A percentile compares a stretch with the other conserved stretches of the same genome.
Evolutionary conservation across 768 basidiomycete species (phyloP).

Genomic region (Trametes maxima): DNA sequence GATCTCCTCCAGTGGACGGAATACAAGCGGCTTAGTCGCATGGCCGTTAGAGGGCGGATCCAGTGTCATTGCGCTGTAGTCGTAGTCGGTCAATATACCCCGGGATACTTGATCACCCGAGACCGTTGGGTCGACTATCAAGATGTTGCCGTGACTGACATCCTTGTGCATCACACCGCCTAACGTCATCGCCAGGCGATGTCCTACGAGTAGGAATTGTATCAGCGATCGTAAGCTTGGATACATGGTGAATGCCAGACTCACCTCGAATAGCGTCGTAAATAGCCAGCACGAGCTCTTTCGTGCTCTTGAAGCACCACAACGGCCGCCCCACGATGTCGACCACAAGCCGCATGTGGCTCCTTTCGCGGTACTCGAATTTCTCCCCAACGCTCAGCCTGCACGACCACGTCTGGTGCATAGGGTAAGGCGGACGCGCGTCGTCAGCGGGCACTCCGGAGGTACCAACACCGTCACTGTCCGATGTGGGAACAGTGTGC

Average conservation of each 20-base stretch:
- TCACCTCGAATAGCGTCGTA: slow-evolving; percentile 19
- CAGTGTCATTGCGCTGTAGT: neutral
- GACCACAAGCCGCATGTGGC: slow-evolving; percentile 16
- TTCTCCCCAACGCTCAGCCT: neutral
- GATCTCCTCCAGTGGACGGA: neutral
- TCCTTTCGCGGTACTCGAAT: neutral
- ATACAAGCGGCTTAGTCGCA: too few relatives aligned
- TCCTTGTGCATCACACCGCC: neutral
- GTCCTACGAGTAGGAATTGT: neutral
- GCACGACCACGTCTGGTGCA: slow-evolving; percentile 12
- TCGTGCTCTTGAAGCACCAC: slow-evolving; percentile 8
- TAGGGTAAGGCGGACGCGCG: neutral
- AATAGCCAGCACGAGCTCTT: slow-evolving; percentile 12
- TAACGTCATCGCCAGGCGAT: neutral
- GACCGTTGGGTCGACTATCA: neutral
- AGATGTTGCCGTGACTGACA: slow-evolving; percentile 6
- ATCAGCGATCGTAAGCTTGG: neutral
- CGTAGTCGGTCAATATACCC: neutral
- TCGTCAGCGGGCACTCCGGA: neutral
- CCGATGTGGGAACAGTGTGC: neutral
- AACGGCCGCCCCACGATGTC: slow-evolving; percentile 15
- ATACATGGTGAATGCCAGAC: neutral
- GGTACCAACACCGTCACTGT: neutral
- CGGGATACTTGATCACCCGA: neutral
- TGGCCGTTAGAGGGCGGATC: neutral